Evolutionary conservation across 371 early-diverging fungal species (phyloP).

Genomic region (Mucor velutinosus): DNA sequence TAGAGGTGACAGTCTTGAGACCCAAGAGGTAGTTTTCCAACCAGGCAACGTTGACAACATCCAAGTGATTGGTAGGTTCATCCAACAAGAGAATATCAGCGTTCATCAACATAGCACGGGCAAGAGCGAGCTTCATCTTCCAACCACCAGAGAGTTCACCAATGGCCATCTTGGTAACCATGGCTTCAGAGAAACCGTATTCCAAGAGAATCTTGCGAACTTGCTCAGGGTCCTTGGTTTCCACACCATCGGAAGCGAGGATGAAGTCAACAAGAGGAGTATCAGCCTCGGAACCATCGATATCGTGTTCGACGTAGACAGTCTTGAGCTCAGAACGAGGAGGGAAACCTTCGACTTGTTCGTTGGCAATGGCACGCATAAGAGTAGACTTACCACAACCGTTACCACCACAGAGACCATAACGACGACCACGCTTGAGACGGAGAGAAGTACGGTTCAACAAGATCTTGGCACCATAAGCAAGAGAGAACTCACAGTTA

Average conservation of each 20-base stretch:
- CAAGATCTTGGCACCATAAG: too few relatives aligned
- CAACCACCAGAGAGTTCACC: too few relatives aligned
- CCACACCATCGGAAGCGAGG: constrained; percentile 54
- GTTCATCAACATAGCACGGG: too few relatives aligned
- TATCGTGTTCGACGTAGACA: constrained; percentile 77
- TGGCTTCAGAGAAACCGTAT: constrained; percentile 73
- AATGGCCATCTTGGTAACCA: constrained; percentile 64
- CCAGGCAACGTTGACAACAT: too few relatives aligned
- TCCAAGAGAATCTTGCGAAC: constrained; percentile 62
- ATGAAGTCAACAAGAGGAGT: constrained; percentile 72
- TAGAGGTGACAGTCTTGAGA: too few relatives aligned
- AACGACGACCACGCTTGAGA: constrained; percentile 78
- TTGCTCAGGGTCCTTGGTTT: constrained; percentile 50
- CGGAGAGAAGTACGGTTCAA: too few relatives aligned
- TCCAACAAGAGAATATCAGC: too few relatives aligned
- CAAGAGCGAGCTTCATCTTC: too few relatives aligned
- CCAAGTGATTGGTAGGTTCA: too few relatives aligned
- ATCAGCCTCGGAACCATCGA: constrained; percentile 75
- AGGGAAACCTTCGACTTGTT: constrained; percentile 81
- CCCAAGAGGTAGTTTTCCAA: too few relatives aligned
- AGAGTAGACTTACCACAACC: constrained; percentile 91
- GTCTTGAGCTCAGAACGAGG: constrained; percentile 68
- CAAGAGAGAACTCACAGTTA: too few relatives aligned
- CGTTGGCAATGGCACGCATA: constrained; percentile 80
- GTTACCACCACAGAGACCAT: constrained; percentile 85